A percentile compares a stretch with the other conserved stretches of the same genome.
These are phyloP conservation scores for Agapanthus africanus DNA, from an alignment of 106 monocot species.

Conservation along the genomic window DNA sequence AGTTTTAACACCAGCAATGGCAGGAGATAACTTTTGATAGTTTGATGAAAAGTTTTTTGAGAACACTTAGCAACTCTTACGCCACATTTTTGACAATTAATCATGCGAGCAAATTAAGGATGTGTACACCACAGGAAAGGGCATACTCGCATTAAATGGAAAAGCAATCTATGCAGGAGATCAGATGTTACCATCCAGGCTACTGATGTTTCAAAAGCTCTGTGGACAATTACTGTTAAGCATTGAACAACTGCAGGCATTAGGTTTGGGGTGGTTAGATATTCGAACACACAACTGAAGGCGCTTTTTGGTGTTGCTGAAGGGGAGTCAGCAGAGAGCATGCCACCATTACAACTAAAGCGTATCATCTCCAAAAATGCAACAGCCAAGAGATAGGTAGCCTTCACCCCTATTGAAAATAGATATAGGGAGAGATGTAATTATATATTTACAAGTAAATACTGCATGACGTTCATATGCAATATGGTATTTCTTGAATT, in stretches of 20 bases:
- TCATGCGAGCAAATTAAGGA: not conserved
- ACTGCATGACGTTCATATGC: not conserved
- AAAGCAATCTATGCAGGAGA: not conserved
- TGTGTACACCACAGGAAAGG: not conserved
- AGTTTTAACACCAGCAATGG: not conserved
- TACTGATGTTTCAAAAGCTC: conserved; percentile 79
- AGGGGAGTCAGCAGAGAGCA: conserved; percentile 37
- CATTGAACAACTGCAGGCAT: conserved; percentile 80
- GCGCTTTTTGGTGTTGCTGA: conserved; percentile 56
- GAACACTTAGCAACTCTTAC: not conserved
- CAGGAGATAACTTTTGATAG: not conserved
- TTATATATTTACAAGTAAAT: not conserved
- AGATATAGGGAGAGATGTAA: not conserved
- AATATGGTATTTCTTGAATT: not conserved
- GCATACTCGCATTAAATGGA: not conserved
- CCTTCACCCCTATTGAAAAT: conserved; percentile 76
- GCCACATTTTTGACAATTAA: not conserved
- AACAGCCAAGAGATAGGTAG: conserved; percentile 92
- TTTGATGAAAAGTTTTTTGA: not conserved
- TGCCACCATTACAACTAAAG: conserved; percentile 89
- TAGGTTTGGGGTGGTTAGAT: conserved; percentile 84
- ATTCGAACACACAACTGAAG: conserved; percentile 92
- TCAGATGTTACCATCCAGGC: conserved; percentile 69
- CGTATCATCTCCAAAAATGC: conserved; percentile 88
- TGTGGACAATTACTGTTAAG: conserved; percentile 81